These are phyloP conservation scores for Elaeis guineensis DNA, from an alignment of 176 grass and related monocot species.

Conservation along the genomic window DNA sequence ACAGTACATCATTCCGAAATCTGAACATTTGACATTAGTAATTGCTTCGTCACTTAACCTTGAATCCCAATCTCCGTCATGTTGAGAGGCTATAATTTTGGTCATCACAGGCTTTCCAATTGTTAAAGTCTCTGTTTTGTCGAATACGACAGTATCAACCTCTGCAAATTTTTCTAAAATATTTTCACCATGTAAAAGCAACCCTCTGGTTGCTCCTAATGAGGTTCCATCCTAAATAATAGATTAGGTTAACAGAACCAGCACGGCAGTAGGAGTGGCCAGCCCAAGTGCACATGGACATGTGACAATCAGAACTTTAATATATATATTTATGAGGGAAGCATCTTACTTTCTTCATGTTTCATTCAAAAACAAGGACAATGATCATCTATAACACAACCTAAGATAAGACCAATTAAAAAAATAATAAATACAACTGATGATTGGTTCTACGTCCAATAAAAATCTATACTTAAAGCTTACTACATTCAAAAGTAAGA, in stretches of 20 bases:
- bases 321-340: too few species aligned
- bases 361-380: too few species aligned
- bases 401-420: too few species aligned
- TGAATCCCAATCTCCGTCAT: conserved; percentile 44
- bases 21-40: too few species aligned
- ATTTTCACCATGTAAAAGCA: conserved; percentile 91
- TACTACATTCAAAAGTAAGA: too few species aligned
- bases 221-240: conserved; percentile 81
- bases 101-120: conserved; percentile 76
- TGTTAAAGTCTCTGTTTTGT: conserved; percentile 97
- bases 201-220: conserved; percentile 75
- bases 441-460: too few species aligned
- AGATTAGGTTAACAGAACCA: conserved; percentile 41
- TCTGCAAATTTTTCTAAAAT: conserved; percentile 90
- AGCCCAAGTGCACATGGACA: conserved; percentile 98
- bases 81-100: conserved; percentile 52
- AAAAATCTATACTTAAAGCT: too few species aligned
- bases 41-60: conserved; percentile 53
- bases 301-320: too few species aligned
- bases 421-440: too few species aligned
- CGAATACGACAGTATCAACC: conserved; percentile 87
- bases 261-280: conserved; percentile 91
- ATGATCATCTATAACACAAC: too few species aligned
- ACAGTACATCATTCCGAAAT: too few species aligned
- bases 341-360: too few species aligned